Evolutionary conservation across 176 grass and related monocot species (phyloP).

Genomic region (Saccharum spontaneum): DNA sequence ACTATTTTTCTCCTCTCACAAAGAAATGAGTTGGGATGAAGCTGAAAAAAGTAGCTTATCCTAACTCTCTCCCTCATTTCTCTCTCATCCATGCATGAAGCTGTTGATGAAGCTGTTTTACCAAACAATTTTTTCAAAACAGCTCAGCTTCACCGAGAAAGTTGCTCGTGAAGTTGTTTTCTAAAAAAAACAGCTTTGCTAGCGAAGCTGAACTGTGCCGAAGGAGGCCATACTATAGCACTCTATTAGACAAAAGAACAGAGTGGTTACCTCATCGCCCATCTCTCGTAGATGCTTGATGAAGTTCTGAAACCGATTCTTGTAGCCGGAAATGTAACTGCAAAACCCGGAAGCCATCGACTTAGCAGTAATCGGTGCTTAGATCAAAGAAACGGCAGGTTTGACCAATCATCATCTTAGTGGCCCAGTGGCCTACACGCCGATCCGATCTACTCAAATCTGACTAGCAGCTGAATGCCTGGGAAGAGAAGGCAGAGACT

Average conservation of each 20-base stretch:
- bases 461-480: neutral
- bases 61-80: too few species aligned
- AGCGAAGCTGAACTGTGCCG: too few species aligned
- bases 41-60: too few species aligned
- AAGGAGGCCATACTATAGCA: neutral
- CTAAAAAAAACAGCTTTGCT: too few species aligned
- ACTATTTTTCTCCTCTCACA: too few species aligned
- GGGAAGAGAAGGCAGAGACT: constrained; percentile 26
- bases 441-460: constrained; percentile 43
- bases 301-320: constrained; percentile 98
- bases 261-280: constrained; percentile 75
- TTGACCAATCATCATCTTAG: constrained; percentile 26
- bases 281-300: constrained; percentile 96
- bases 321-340: constrained; percentile 93
- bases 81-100: too few species aligned
- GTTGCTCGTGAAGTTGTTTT: too few species aligned
- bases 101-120: too few species aligned
- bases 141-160: too few species aligned
- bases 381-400: neutral
- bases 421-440: neutral
- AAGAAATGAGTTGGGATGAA: too few species aligned
- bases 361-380: neutral
- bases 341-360: constrained; percentile 14
- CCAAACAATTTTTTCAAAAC: too few species aligned
- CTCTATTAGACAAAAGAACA: neutral